Conservation (phyloP, 495 filamentous ascomycete species). For the Cladorrhinum samala region DNA sequence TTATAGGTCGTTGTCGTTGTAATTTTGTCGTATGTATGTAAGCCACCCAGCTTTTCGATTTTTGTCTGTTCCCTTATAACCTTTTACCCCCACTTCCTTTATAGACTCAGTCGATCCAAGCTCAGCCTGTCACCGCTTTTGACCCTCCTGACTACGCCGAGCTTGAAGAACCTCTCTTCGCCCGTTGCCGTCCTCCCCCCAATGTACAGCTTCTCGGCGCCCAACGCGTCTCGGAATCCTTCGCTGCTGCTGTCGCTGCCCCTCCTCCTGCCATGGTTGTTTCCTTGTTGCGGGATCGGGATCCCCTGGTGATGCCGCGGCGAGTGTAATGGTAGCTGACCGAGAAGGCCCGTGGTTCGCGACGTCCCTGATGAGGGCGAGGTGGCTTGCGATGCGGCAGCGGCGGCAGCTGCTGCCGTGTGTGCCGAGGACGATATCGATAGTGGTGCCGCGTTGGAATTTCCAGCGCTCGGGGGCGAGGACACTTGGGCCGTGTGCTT, state of each 20-base stretch:
- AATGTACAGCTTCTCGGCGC: conserved; percentile 79
- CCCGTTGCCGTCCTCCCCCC: conserved; percentile 78
- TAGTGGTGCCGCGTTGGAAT: conserved; percentile 8
- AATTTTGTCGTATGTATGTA: neutral
- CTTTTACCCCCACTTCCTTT: conserved; percentile 14
- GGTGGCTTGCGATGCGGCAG: conserved; percentile 22
- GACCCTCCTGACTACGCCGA: conserved; percentile 51
- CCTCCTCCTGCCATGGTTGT: conserved; percentile 46
- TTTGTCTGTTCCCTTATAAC: no score
- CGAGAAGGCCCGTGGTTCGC: conserved; percentile 34
- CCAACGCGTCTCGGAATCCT: conserved; percentile 68
- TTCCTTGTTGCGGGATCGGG: conserved; percentile 28
- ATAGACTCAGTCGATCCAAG: conserved; percentile 52
- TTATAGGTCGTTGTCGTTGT: neutral
- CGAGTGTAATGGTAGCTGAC: conserved; percentile 40
- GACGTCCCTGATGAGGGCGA: conserved; percentile 23
- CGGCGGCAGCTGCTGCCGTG: conserved; percentile 18
- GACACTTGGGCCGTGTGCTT: conserved; percentile 34
- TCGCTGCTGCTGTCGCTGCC: conserved; percentile 76
- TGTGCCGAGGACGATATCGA: conserved; percentile 25
- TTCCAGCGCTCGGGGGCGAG: conserved; percentile 26
- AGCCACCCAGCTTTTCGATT: neutral
- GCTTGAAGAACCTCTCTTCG: conserved; percentile 80
- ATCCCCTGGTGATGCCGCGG: conserved; percentile 34
- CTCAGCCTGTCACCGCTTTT: conserved; percentile 51